Evolutionary conservation across 192 early-diverging fungal genomes (phyloP).

Genomic region (Coemansia sp.): DNA sequence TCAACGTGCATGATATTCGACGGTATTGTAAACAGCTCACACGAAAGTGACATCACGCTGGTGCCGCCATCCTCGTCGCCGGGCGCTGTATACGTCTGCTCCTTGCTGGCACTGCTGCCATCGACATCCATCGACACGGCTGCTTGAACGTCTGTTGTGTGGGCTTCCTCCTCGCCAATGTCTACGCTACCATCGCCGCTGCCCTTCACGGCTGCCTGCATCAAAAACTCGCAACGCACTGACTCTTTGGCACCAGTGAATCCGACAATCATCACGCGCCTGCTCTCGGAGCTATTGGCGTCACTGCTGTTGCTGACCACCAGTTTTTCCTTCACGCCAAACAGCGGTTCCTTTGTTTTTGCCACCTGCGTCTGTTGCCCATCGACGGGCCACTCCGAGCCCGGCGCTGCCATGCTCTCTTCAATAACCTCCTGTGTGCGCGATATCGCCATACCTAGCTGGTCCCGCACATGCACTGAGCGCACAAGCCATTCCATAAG

Average conservation of each 20-base stretch:
- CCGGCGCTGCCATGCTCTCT: not conserved
- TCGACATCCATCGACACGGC: conserved; percentile 16
- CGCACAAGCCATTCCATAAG: conserved; percentile 50
- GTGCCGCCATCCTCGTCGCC: conserved; percentile 9
- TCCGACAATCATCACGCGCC: conserved; percentile 45
- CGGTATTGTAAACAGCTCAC: conserved; percentile 31
- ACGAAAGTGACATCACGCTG: conserved; percentile 16
- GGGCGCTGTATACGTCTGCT: not conserved
- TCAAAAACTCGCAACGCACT: conserved; percentile 52
- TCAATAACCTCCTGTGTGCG: conserved; percentile 32
- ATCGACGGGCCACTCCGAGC: not conserved
- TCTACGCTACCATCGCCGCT: not conserved
- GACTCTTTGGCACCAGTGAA: conserved; percentile 44
- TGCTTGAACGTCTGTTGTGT: not conserved
- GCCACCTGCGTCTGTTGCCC: not conserved
- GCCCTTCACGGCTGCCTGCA: conserved; percentile 27
- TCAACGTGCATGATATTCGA: conserved; percentile 35
- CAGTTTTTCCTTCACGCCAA: conserved; percentile 43
- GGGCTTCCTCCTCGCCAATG: not conserved
- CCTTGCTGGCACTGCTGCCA: not conserved
- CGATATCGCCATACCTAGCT: conserved; percentile 42
- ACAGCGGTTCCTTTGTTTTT: conserved; percentile 18
- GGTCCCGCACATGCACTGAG: conserved; percentile 44
- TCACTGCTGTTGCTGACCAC: conserved; percentile 27
- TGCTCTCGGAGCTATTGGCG: conserved; percentile 4